Base-by-base conservation (phyloP, 805 yeast genomes). In the Kazachstania kunashirensis region DNA sequence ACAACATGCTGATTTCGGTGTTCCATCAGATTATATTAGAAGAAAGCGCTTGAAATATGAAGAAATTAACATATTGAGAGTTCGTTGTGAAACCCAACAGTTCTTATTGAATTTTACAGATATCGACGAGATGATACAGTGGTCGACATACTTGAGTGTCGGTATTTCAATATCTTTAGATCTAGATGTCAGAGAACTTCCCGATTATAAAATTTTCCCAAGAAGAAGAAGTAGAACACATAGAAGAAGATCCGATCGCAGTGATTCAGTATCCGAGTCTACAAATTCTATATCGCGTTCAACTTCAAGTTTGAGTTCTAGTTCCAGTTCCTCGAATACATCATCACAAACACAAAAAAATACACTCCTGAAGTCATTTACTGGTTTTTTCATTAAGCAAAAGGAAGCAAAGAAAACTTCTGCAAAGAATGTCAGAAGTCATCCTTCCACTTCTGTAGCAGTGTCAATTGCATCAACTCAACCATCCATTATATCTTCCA, bases 151-250 rank as follows among this genome's bases (percentile, higher is more conserved):
- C 28, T 41, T 92, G 9, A 73, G 75, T 36, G 71, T 77, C 15
- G 96, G 92, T 0, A 78, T 78, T 37, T 89, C 81, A 46, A 73
- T 88, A 21, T 66, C 95, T 1, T 66, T 86, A 32, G 96, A 92
- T 44, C 52, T 89, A 13, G 75, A 70, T 24, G 68, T 73, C 30
- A 70, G 97, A 37, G 78, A 75, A 34, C 59, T 76, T 52, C 96
- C 95, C 6, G 70, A 67, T 27, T 84, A 79, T 52, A 69, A 89
- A 50, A 77, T 89, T 1, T 84, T 84, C 10, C 95, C 95, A 5
- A 64, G 92, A 43, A 68, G 94, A 42, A 68, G 89, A 45, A 67
- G 84, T 36, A 63, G 70, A 24, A 49, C 60, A 43, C 28, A 53
- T 34, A 41, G 52, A 36, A 24, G 23, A 10, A 38, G 29, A 10